Percentiles rank a stretch among this genome's conserved stretches.
Conservation (phyloP, 257 asterid species). For the Gentiana straminea region DNA sequence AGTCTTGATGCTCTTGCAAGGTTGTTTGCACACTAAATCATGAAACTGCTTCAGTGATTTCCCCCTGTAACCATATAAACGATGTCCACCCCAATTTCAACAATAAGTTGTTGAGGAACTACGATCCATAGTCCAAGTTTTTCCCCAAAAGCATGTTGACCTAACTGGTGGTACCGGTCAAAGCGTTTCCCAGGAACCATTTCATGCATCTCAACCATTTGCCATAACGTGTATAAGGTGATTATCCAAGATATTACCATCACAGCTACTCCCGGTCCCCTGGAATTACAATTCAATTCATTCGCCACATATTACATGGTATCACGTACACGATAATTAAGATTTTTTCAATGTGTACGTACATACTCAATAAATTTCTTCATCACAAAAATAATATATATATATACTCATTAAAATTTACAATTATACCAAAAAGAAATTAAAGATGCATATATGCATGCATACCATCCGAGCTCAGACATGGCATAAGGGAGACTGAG, state of each 20-base stretch:
- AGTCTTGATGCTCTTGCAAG: constrained; percentile 15
- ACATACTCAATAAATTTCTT: too few species aligned
- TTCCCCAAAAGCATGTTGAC: constrained; percentile 44
- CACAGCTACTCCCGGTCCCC: constrained; percentile 47
- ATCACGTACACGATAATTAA: too few species aligned
- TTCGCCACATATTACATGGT: too few species aligned
- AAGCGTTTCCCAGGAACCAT: constrained; percentile 34
- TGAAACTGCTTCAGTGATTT: constrained; percentile 35
- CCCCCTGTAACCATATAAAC: constrained; percentile 62
- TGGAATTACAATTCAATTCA: background rate
- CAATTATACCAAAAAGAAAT: background rate
- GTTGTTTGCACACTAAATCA: constrained; percentile 11
- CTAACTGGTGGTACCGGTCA: constrained; percentile 53
- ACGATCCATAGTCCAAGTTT: constrained; percentile 44
- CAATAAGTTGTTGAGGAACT: constrained; percentile 45
- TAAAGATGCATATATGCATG: background rate
- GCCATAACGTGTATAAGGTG: constrained; percentile 51
- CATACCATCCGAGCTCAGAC: constrained; percentile 48
- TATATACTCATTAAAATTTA: background rate
- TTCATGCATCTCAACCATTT: constrained; percentile 64
- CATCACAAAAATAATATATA: background rate
- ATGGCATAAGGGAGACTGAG: constrained; percentile 51
- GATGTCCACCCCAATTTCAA: constrained; percentile 37
- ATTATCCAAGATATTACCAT: constrained; percentile 45
- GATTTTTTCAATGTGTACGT: too few species aligned